phyloP scores from a whole-genome alignment of 208 protist genomes.

The Blechomonas ayalai region DNA sequence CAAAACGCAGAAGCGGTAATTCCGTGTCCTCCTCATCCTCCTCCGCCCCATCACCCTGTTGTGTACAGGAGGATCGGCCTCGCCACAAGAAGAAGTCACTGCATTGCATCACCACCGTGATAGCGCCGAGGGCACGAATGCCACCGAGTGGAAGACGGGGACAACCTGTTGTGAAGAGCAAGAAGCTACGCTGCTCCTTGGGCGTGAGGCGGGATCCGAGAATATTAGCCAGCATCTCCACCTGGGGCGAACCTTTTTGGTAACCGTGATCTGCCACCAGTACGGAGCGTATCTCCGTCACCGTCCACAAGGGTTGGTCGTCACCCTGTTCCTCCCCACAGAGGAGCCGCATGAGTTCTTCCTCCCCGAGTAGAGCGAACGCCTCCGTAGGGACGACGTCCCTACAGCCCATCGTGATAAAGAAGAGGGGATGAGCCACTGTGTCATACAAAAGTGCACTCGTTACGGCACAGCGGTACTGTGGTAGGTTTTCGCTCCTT shows the following conservation, averaged over 20 bases:
- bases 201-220: constrained; percentile 60
- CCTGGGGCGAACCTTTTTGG: constrained; percentile 72
- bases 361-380: constrained; percentile 36
- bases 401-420: constrained; percentile 53
- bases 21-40: constrained; percentile 15
- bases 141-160: constrained; percentile 81
- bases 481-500: constrained; percentile 30
- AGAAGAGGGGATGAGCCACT: constrained; percentile 50
- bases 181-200: constrained; percentile 74
- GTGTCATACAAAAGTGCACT: constrained; percentile 64
- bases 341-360: constrained; percentile 56
- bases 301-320: constrained; percentile 67
- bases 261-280: constrained; percentile 89
- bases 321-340: constrained; percentile 41
- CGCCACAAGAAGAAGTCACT: constrained; percentile 29
- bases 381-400: constrained; percentile 74
- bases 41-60: background rate
- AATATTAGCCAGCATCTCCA: constrained; percentile 63
- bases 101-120: constrained; percentile 82
- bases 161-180: constrained; percentile 88
- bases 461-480: constrained; percentile 57
- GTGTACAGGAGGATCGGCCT: constrained; percentile 3
- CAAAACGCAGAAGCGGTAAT: too few relatives aligned
- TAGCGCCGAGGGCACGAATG: constrained; percentile 71
- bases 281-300: constrained; percentile 58